Evolutionary conservation across 2,329 filamentous ascomycete species (phyloP).

Genomic region (Lachnellula cervina): DNA sequence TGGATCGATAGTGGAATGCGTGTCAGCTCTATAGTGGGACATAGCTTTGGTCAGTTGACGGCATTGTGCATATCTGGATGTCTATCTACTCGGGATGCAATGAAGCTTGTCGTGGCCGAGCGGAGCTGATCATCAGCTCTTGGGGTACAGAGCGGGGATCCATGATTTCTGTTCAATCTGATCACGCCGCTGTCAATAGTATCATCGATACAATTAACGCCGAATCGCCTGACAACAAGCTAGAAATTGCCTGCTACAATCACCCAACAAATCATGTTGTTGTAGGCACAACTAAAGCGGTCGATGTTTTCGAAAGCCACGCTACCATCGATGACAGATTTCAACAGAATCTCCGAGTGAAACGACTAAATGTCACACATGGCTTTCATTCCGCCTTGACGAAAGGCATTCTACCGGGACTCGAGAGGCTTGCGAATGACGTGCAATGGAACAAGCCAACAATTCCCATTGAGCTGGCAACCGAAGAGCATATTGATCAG

Average conservation of each 20-base stretch:
- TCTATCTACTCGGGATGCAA: conserved; percentile 29
- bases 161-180: conserved; percentile 31
- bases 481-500: background rate
- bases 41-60: conserved; percentile 38
- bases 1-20: conserved; percentile 18
- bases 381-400: conserved; percentile 25
- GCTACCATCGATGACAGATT: background rate
- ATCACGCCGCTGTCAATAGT: background rate
- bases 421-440: background rate
- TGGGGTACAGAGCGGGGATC: conserved; percentile 34
- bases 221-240: background rate
- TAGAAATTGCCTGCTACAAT: conserved; percentile 33
- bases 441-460: conserved; percentile 1
- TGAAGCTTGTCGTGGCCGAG: conserved; percentile 32
- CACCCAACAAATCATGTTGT: conserved; percentile 28
- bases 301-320: conserved; percentile 20
- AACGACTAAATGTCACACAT: conserved; percentile 2
- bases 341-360: background rate
- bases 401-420: background rate
- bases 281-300: conserved; percentile 25
- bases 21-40: conserved; percentile 26
- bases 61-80: conserved; percentile 33
- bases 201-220: background rate
- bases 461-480: conserved; percentile 4
- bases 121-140: conserved; percentile 28